These are phyloP conservation scores for Eucalyptus coolabah DNA, from an alignment of 345 rosid species.

Conservation along the genomic window DNA sequence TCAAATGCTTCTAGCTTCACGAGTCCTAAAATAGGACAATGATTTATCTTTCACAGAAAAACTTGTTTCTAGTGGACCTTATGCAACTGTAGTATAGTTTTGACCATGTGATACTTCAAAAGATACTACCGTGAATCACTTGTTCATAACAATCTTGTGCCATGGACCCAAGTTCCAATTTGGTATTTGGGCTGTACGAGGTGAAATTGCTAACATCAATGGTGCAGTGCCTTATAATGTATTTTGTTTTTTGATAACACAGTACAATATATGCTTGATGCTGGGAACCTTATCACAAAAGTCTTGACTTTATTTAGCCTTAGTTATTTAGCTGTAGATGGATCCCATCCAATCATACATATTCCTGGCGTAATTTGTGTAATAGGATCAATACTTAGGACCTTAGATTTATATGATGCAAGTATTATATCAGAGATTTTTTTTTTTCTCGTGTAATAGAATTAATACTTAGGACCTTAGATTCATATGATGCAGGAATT, in stretches of 20 bases:
- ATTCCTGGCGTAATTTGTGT: background rate
- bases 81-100: background rate
- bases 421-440: background rate
- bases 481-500: background rate
- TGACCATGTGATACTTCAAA: background rate
- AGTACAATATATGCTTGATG: background rate
- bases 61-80: background rate
- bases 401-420: background rate
- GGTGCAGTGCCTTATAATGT: background rate
- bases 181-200: background rate
- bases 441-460: background rate
- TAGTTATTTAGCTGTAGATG: background rate
- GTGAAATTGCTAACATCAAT: background rate
- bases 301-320: background rate
- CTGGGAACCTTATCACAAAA: background rate
- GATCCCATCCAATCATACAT: background rate
- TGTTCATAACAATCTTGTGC: background rate
- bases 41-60: background rate
- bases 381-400: background rate
- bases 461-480: background rate
- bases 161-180: background rate
- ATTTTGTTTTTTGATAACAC: background rate
- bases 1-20: background rate
- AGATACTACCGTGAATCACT: background rate
- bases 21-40: background rate